Conservation (phyloP, 2,329 filamentous ascomycete genomes). For the Venturia nashicola region DNA sequence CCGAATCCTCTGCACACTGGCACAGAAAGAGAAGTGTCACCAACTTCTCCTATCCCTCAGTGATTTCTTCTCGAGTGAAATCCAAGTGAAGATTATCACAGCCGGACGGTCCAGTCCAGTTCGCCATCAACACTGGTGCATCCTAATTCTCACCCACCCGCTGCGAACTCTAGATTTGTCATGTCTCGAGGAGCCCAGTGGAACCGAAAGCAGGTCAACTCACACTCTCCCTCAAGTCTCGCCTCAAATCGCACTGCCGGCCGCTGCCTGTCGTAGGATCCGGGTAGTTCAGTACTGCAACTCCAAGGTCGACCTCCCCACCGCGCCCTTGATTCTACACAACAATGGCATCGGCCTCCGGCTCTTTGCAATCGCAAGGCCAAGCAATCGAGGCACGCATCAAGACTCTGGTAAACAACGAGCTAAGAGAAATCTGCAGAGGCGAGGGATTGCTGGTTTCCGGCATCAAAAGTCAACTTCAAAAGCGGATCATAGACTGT, state of each 20-base stretch:
- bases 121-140: not conserved
- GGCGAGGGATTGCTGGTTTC: slow-evolving; percentile 63
- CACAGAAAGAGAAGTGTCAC: not conserved
- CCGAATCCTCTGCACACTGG: not conserved
- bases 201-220: not conserved
- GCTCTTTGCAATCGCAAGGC: slow-evolving; percentile 27
- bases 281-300: not conserved
- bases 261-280: not conserved
- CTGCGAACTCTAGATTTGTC: not conserved
- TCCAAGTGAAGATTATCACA: not conserved
- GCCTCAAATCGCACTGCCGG: not conserved
- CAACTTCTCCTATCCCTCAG: not conserved
- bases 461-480: slow-evolving; percentile 75
- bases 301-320: not conserved
- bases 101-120: not conserved
- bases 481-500: slow-evolving; percentile 68
- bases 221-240: not conserved
- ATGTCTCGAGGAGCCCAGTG: not conserved
- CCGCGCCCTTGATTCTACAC: slow-evolving; percentile 11
- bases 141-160: not conserved
- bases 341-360: slow-evolving; percentile 24
- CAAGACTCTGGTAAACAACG: slow-evolving; percentile 46
- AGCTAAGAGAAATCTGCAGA: slow-evolving; percentile 66
- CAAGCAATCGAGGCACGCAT: slow-evolving; percentile 25
- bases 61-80: not conserved